These are phyloP conservation scores for Russula olivacea DNA, from an alignment of 768 basidiomycete species.

Conservation along the genomic window DNA sequence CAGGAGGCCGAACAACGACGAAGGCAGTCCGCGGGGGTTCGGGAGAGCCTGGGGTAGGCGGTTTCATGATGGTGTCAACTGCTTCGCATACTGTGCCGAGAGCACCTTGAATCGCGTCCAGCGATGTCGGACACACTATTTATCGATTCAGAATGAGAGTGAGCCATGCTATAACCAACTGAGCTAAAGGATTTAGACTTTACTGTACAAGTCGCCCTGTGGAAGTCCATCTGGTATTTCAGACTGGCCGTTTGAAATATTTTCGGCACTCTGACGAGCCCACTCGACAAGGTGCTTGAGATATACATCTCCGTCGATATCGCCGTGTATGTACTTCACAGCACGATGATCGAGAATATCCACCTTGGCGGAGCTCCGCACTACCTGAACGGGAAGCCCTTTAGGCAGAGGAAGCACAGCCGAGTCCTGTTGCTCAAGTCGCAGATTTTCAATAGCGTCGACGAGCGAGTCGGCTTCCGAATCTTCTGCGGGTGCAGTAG, in stretches of 20 bases:
- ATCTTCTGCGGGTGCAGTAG: background rate
- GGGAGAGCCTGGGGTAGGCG: background rate
- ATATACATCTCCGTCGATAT: slow-evolving; percentile 60
- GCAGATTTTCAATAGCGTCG: slow-evolving; percentile 31
- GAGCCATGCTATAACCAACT: background rate
- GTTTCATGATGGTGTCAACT: slow-evolving; percentile 57
- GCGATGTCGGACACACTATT: slow-evolving; percentile 70
- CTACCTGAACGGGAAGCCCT: slow-evolving; percentile 38
- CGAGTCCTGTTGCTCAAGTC: slow-evolving; percentile 28
- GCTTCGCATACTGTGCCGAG: slow-evolving; percentile 84
- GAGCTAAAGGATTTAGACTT: slow-evolving; percentile 29
- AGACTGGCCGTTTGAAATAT: slow-evolving; percentile 53
- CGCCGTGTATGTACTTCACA: slow-evolving; percentile 69
- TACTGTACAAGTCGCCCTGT: slow-evolving; percentile 82
- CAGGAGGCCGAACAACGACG: slow-evolving; percentile 83
- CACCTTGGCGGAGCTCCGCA: slow-evolving; percentile 48
- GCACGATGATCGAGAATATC: slow-evolving; percentile 56
- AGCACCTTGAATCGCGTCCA: slow-evolving; percentile 75
- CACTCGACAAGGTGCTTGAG: slow-evolving; percentile 56
- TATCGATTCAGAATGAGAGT: background rate
- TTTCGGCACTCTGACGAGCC: slow-evolving; percentile 53
- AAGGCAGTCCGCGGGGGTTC: slow-evolving; percentile 46
- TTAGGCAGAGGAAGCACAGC: background rate
- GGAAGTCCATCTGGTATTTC: slow-evolving; percentile 71
- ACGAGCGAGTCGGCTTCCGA: slow-evolving; percentile 21